Conservation (phyloP, 208 protist genomes). For the Leishmania lainsoni region DNA sequence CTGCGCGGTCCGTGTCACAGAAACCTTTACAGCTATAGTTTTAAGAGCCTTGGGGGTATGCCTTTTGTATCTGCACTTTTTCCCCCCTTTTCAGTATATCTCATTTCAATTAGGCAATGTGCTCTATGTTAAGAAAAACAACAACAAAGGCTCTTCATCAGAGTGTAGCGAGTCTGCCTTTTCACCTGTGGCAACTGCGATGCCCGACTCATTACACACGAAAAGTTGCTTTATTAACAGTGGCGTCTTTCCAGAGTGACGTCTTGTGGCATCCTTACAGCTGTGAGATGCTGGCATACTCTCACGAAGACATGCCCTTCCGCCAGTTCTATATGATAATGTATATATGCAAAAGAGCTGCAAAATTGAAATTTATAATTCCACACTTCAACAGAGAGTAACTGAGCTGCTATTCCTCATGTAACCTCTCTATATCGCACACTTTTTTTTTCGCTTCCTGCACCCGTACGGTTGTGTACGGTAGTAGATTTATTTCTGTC, state of each 20-base stretch:
- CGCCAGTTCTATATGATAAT: background rate
- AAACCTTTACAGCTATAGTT: background rate
- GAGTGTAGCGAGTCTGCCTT: background rate
- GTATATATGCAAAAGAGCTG: background rate
- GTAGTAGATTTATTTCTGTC: background rate
- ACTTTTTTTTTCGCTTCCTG: conserved; percentile 10
- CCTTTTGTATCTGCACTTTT: no score
- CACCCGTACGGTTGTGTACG: background rate
- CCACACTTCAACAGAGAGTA: background rate
- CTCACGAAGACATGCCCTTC: no score
- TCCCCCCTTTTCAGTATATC: background rate
- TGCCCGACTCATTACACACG: background rate
- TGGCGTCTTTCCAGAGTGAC: background rate
- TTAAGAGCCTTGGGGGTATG: background rate
- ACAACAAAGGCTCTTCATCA: background rate
- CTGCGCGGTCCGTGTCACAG: no score
- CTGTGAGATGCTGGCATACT: background rate
- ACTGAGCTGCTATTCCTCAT: background rate
- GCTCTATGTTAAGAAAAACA: background rate
- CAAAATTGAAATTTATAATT: background rate
- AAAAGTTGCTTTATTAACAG: background rate
- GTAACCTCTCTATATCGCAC: background rate
- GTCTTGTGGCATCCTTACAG: background rate
- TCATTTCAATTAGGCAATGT: background rate
- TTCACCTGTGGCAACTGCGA: background rate